Base-by-base conservation (phyloP, 371 early-diverging fungal genomes). In the Syncephalastrum racemosum region DNA sequence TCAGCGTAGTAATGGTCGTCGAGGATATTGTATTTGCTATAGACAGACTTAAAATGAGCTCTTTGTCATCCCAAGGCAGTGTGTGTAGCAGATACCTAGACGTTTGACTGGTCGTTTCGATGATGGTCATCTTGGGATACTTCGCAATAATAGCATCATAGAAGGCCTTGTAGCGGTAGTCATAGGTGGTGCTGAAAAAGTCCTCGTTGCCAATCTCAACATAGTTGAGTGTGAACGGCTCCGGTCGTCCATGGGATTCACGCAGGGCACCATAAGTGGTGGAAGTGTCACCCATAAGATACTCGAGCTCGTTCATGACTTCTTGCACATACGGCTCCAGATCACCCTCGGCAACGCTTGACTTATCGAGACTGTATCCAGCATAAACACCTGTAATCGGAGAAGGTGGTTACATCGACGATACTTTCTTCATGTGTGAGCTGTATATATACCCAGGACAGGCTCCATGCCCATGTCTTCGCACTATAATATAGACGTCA, bases 151-250 rank as follows among this genome's bases (percentile, higher is more conserved):
- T 64, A 22, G 63, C 68, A 58, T 66, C 61, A 46, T 65, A 65
- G 50, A 31, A 65, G 4, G 61, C 61, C 23, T 54, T 48, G 55
- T 65, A 65, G 16, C 66, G 58, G 36, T 65, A 65, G 7, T 65
- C 58, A 20, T 65, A 65, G 15, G 66, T 58, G 10, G 49, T 46
- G 27, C 58, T 58, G 27, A 65, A 65, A 48, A 51, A 65, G 31
- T 65, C 60, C 42, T 65, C 66, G 20, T 65, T 65, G 13, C 66
- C 66, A 39, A 65, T 52, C 50, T 65, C 61, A 31, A 65, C 57
- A 14, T 60, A 65, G 18, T 56, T 52, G 41, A 65, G 46, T 10
- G 56, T 27, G 49, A 65, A 60, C 14, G 66, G 66, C 23, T 60
- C 54, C 10, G 56, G 40, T 13, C 56, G 66, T n/a, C 66, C 66